Evolutionary conservation across 1,139 yeast genomes (phyloP).

Genomic region (Geotrichum macrosporum): DNA sequence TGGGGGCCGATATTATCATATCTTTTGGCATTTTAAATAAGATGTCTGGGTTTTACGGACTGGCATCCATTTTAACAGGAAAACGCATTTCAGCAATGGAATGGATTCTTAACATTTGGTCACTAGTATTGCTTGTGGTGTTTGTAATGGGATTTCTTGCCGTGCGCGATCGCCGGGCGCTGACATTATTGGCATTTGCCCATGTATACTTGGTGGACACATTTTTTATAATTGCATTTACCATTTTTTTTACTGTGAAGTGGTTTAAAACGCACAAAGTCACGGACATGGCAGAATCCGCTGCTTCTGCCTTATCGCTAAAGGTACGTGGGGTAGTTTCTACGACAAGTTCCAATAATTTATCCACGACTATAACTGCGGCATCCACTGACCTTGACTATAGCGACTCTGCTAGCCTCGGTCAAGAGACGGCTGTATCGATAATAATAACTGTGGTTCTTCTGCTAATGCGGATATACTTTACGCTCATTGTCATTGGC

Average conservation of each 20-base stretch:
- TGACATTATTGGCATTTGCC: constrained; percentile 56
- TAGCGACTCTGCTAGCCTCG: constrained; percentile 60
- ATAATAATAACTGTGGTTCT: constrained; percentile 53
- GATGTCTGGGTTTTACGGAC: constrained; percentile 84
- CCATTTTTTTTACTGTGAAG: constrained; percentile 64
- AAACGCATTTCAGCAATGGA: constrained; percentile 81
- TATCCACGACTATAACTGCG: constrained; percentile 16
- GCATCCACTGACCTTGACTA: constrained; percentile 20
- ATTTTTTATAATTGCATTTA: constrained; percentile 58
- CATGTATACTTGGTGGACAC: constrained; percentile 66
- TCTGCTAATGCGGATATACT: constrained; percentile 57
- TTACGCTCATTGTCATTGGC: constrained; percentile 57
- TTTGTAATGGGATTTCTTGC: constrained; percentile 58
- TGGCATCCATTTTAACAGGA: constrained; percentile 77
- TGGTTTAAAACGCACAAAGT: constrained; percentile 51
- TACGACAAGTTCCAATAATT: constrained; percentile 15
- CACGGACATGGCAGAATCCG: constrained; percentile 1
- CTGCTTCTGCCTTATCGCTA: constrained; percentile 14
- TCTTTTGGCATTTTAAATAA: constrained; percentile 79
- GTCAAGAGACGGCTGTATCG: constrained; percentile 68
- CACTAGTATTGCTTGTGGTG: constrained; percentile 60
- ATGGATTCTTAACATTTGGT: constrained; percentile 71
- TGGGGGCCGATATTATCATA: constrained; percentile 83
- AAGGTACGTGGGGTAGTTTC: constrained; percentile 17
- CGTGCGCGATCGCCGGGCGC: constrained; percentile 45